Evolutionary conservation across 106 monocot species (phyloP), one percentile per base, ranked within the genome.

Genomic region (Agapanthus africanus): DNA sequence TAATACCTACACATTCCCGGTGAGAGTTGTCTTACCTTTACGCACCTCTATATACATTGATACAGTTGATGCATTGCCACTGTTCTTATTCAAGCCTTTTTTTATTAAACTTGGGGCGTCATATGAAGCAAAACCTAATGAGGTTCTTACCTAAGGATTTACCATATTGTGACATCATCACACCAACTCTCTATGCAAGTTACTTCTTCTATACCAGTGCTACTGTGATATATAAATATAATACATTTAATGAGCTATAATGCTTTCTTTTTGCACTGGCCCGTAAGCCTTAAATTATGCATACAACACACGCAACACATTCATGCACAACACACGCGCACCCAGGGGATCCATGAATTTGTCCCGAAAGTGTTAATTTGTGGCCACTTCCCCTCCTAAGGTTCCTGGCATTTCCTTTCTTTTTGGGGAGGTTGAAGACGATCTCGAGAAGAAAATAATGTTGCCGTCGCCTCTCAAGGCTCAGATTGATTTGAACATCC

Each of bases 401-500:
- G 63, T 59, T 44, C 37, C 64, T 37, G 50, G 10, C 10, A 5
- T 60, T n/a, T 27, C n/a, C 6, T 57, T 63, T 54, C n/a, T n/a
- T n/a, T 71, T 82, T 10, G 78, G 42, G 25, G 59, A 74, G 34
- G 54, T 40, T 38, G 74, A 80, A 56, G 87, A 81, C 44, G 84
- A 71, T 8, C 40, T 8, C 5, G 79, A 77, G 16, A 41, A 61
- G 44, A 88, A 59, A 40, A 75, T 37, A 25, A 56, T 70, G 26
- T 46, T 63, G 35, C 40, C 81, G 3, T 86, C 89, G 26, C 83
- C 89, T 22, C 65, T 82, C 26, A 94, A 90, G 76, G 68, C 87
- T 16, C 76, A 80, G 73, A 94, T 94, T 57, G 93, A 94, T 65
- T 70, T 94, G 66, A 94, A 94, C 69, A 94, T 84, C 22, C 89